phyloP scores from a whole-genome alignment of 1,284 basidiomycete species.

The Psilocybe mexicana region DNA sequence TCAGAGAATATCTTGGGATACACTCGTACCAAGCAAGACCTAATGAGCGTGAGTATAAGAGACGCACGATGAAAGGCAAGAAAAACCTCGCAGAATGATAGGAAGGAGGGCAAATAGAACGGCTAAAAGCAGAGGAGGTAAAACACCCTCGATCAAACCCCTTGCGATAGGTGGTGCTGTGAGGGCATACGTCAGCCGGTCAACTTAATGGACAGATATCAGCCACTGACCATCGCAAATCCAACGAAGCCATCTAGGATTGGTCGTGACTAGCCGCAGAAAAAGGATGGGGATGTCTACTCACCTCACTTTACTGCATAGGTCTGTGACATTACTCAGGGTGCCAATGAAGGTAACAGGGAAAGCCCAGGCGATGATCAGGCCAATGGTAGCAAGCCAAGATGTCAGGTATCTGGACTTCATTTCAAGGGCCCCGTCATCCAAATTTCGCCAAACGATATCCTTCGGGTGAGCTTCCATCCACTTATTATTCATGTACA shows the following conservation, averaged over 20 bases:
- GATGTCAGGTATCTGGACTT: conserved; percentile 44
- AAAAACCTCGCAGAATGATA: conserved; percentile 57
- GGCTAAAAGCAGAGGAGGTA: conserved; percentile 71
- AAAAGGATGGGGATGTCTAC: conserved; percentile 19
- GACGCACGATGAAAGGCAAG: not conserved
- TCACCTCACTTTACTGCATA: conserved; percentile 43
- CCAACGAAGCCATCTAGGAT: conserved; percentile 60
- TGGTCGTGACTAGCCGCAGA: not conserved
- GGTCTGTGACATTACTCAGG: conserved; percentile 45
- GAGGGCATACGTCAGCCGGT: not conserved
- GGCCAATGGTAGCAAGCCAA: conserved; percentile 49
- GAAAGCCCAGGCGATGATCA: conserved; percentile 70
- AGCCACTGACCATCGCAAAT: conserved; percentile 41
- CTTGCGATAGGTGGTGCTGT: conserved; percentile 48
- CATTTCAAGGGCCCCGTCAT: conserved; percentile 51
- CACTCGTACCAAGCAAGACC: conserved; percentile 71
- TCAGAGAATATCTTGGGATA: conserved; percentile 68
- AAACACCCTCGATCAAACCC: conserved; percentile 69
- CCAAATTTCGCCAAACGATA: conserved; percentile 63
- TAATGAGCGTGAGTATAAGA: conserved; percentile 22
- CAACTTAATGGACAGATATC: not conserved
- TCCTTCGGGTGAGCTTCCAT: conserved; percentile 72
- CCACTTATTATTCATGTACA: conserved; percentile 62
- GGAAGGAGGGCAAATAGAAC: conserved; percentile 74
- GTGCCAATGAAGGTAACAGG: conserved; percentile 56